These are phyloP conservation scores for Cystofilobasidium bisporidii DNA, from an alignment of 768 basidiomycete genomes.

Conservation along the genomic window DNA sequence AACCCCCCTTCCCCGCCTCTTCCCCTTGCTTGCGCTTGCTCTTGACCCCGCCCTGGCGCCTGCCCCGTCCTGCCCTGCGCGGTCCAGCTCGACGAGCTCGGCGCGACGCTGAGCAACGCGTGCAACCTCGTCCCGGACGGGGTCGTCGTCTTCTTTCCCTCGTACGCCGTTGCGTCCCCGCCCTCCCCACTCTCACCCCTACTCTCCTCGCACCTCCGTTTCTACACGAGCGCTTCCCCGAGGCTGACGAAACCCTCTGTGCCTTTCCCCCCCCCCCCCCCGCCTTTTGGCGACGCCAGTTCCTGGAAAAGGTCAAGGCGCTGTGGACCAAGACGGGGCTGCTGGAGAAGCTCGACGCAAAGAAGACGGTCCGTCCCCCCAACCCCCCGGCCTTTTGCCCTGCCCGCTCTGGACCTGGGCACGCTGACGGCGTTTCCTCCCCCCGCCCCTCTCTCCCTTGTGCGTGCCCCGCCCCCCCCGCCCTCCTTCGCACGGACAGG, in stretches of 20 bases:
- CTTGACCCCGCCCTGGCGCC: no score
- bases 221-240: not conserved
- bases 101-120: slow-evolving; percentile 72
- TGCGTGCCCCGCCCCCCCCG: no score
- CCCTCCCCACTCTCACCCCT: not conserved
- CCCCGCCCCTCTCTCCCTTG: not conserved
- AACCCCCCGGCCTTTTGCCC: no score
- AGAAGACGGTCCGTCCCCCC: slow-evolving; percentile 62
- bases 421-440: not conserved
- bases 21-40: not conserved
- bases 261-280: no score
- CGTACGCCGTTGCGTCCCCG: slow-evolving; percentile 49
- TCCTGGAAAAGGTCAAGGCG: slow-evolving; percentile 57
- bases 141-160: slow-evolving; percentile 88
- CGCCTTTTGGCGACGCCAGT: slow-evolving; percentile 34
- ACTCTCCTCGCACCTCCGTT: not conserved
- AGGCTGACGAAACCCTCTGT: no score
- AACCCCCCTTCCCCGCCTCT: not conserved
- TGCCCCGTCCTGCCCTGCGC: not conserved
- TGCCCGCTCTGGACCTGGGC: no score
- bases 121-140: slow-evolving; percentile 69
- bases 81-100: slow-evolving; percentile 66
- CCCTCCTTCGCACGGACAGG: slow-evolving; percentile 48
- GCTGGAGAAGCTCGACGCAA: slow-evolving; percentile 53
- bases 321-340: slow-evolving; percentile 58